Evolutionary conservation across 2,329 filamentous ascomycete species (phyloP).

Genomic region (Fusarium annulatum): DNA sequence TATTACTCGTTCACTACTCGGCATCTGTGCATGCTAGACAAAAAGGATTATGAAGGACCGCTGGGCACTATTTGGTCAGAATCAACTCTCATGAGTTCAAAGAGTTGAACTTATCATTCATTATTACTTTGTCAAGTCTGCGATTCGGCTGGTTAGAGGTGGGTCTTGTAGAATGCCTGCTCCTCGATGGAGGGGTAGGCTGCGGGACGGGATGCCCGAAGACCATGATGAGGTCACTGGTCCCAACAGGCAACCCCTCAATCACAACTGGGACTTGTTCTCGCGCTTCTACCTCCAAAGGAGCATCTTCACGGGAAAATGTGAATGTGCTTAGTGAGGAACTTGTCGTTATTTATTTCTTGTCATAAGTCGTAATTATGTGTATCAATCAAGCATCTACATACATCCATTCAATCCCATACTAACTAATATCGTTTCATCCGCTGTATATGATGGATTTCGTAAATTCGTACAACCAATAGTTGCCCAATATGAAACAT

Average conservation of each 20-base stretch:
- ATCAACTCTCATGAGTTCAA: neutral
- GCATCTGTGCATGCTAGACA: neutral
- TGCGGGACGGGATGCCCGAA: slow-evolving; percentile 1
- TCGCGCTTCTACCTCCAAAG: neutral
- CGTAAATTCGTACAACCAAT: slow-evolving; percentile 35
- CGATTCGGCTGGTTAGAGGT: neutral
- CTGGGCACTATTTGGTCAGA: neutral
- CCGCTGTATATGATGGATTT: slow-evolving; percentile 38
- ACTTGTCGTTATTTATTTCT: slow-evolving; percentile 26
- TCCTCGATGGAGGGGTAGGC: slow-evolving; percentile 5
- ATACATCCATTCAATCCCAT: slow-evolving; percentile 30
- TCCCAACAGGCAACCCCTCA: slow-evolving; percentile 8
- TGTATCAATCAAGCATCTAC: slow-evolving; percentile 33
- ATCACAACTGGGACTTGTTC: neutral
- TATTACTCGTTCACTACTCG: neutral
- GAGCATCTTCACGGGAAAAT: neutral
- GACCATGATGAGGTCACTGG: slow-evolving; percentile 33
- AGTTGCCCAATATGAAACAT: slow-evolving; percentile 23
- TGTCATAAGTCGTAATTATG: slow-evolving; percentile 37
- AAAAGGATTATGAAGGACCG: neutral
- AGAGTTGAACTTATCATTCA: neutral
- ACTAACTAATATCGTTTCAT: slow-evolving; percentile 8
- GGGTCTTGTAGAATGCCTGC: neutral
- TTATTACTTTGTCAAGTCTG: neutral
- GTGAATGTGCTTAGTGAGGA: neutral